These are phyloP conservation scores for Collybiopsis confluens DNA, from an alignment of 768 basidiomycete genomes.

Conservation along the genomic window DNA sequence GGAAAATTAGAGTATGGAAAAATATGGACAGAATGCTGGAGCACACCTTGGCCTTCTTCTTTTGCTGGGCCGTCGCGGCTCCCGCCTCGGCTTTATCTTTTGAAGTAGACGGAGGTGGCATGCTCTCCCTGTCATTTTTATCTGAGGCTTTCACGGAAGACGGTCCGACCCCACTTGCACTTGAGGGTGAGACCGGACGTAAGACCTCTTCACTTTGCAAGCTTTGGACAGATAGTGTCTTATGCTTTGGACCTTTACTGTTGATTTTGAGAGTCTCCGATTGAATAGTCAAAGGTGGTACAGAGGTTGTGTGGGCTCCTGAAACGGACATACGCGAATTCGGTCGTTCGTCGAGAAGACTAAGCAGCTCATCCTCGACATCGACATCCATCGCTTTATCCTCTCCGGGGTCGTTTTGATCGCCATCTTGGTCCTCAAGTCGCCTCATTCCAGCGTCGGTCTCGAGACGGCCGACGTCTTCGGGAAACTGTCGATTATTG, in stretches of 20 bases:
- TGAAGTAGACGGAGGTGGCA: constrained; percentile 44
- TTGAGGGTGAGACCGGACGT: background rate
- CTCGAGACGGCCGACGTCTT: constrained; percentile 15
- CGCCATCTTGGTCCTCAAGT: background rate
- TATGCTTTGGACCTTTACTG: background rate
- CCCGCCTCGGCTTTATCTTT: constrained; percentile 2
- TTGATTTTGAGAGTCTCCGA: background rate
- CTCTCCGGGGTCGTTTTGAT: constrained; percentile 13
- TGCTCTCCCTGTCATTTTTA: constrained; percentile 45
- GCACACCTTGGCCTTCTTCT: constrained; percentile 20
- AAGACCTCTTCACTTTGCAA: constrained; percentile 5
- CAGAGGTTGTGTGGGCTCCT: background rate
- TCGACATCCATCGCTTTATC: constrained; percentile 45
- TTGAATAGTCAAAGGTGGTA: background rate
- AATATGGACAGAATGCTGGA: background rate
- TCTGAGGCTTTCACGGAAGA: constrained; percentile 10
- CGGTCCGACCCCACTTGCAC: background rate
- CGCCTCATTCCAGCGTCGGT: background rate
- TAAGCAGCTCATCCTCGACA: constrained; percentile 66
- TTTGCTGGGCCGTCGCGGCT: background rate
- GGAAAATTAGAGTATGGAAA: background rate
- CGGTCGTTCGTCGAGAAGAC: constrained; percentile 56
- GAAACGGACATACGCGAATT: constrained; percentile 12
- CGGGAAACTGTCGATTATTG: background rate
- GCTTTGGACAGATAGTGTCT: background rate